A percentile compares a stretch with the other conserved stretches of the same genome.
Conservation (phyloP, 108 stramenopile genomes). For the Hondaea fermentalgiana region DNA sequence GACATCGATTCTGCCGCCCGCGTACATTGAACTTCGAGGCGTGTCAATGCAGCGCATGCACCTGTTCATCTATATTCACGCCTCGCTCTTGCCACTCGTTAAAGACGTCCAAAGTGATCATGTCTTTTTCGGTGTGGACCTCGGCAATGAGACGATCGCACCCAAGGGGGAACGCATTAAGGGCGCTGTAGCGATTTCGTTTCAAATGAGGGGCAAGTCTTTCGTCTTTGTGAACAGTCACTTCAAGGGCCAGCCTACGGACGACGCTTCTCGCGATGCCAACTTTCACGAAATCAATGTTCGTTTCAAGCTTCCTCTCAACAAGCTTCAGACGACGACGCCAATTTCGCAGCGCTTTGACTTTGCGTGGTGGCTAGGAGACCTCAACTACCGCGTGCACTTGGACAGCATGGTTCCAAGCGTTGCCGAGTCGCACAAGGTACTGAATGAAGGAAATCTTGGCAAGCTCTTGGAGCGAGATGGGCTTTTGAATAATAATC, state of each 20-base stretch:
- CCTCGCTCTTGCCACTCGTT: neutral
- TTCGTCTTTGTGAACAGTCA: neutral
- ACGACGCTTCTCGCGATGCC: neutral
- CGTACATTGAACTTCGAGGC: neutral
- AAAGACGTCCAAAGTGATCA: neutral
- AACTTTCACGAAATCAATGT: neutral
- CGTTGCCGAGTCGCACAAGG: neutral
- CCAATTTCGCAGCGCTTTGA: neutral
- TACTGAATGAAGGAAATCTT: neutral
- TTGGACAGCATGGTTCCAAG: neutral
- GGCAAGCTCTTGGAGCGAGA: neutral
- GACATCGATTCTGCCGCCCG: neutral
- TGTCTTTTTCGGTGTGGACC: neutral
- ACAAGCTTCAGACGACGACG: neutral
- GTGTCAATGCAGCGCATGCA: neutral
- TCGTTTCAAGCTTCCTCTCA: neutral
- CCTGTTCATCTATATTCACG: neutral
- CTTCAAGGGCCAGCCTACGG: neutral
- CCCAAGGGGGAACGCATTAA: neutral
- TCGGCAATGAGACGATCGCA: neutral
- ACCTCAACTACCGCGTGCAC: slow-evolving; percentile 34
- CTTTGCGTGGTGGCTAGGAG: slow-evolving; percentile 29
- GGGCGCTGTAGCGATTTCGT: neutral
- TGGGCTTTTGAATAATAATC: neutral
- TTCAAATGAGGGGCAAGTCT: neutral